phyloP scores from a whole-genome alignment of 208 protist species.

The Leishmania turanica region DNA sequence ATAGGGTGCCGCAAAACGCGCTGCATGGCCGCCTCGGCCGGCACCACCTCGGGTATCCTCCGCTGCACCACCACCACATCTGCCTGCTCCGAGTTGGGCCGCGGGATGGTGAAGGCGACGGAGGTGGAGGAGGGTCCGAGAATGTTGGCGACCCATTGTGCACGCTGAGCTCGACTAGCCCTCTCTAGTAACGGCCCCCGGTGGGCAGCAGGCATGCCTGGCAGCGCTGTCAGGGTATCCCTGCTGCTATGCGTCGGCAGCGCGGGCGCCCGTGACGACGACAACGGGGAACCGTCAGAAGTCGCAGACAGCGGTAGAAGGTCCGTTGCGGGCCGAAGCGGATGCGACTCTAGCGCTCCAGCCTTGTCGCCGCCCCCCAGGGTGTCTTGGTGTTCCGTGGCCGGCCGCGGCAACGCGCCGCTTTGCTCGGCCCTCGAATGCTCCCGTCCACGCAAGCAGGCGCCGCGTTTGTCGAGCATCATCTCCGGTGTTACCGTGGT shows the following conservation, averaged over 20 bases:
- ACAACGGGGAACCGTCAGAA: background rate
- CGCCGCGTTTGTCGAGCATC: no score
- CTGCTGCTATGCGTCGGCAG: background rate
- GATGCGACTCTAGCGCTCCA: no score
- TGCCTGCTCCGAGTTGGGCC: constrained; percentile 20
- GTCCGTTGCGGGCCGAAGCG: no score
- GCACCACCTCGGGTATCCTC: constrained; percentile 22
- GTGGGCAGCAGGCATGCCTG: background rate
- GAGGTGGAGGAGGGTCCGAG: constrained; percentile 35
- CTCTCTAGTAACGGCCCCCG: background rate
- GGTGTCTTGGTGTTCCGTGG: no score
- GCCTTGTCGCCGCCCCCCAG: background rate
- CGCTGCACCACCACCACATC: constrained; percentile 22
- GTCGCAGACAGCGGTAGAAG: background rate
- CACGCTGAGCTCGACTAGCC: background rate
- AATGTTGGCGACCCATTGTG: constrained; percentile 69
- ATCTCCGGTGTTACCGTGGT: background rate
- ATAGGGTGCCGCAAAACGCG: constrained; percentile 72
- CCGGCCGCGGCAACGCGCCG: background rate
- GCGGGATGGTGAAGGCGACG: constrained; percentile 30
- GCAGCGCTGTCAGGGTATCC: background rate
- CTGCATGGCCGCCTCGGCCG: constrained; percentile 50
- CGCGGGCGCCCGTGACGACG: background rate
- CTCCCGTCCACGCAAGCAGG: background rate
- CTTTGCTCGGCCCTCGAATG: background rate